A percentile compares a stretch with the other conserved stretches of the same genome.
phyloP scores from a whole-genome alignment of 164 flowering plant genomes.

The Cinnamomum chago region DNA sequence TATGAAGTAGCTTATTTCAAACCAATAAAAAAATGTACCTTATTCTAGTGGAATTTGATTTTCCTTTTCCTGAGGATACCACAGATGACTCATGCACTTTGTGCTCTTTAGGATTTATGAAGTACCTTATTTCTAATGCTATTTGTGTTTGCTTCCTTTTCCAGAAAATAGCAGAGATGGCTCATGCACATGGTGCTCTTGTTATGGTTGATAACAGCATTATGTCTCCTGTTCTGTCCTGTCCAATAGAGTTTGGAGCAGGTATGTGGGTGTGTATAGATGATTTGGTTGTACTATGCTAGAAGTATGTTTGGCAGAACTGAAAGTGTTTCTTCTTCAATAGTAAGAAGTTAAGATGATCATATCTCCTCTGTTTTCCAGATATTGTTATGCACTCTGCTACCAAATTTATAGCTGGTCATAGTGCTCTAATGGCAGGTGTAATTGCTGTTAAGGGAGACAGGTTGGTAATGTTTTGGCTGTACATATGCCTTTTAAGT shows the following conservation, averaged over 20 bases:
- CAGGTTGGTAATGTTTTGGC: slow-evolving; percentile 40
- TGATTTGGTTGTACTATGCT: not conserved
- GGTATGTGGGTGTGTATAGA: slow-evolving; percentile 34
- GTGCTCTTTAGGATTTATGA: not conserved
- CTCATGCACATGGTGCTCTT: slow-evolving; percentile 81
- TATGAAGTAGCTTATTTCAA: not conserved
- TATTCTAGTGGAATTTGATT: not conserved
- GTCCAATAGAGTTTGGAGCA: slow-evolving; percentile 93
- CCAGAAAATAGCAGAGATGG: slow-evolving; percentile 80
- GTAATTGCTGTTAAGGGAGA: slow-evolving; percentile 90
- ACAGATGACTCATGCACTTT: slow-evolving; percentile 62
- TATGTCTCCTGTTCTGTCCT: slow-evolving; percentile 91
- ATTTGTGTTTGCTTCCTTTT: slow-evolving; percentile 8
- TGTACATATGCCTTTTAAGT: not conserved
- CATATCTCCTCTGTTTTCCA: slow-evolving; percentile 22
- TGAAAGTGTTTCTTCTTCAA: slow-evolving; percentile 2
- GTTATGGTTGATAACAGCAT: slow-evolving; percentile 95
- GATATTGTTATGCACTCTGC: slow-evolving; percentile 99
- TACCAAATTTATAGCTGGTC: slow-evolving; percentile 93
- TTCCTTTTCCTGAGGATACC: slow-evolving; percentile 55
- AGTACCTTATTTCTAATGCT: not conserved
- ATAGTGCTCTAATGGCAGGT: slow-evolving; percentile 96
- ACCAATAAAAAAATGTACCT: too few species aligned
- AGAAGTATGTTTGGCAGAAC: not conserved
- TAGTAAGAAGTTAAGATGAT: slow-evolving; percentile 1